Conservation (phyloP, 257 asterid genomes). For the Marsdenia floribunda region DNA sequence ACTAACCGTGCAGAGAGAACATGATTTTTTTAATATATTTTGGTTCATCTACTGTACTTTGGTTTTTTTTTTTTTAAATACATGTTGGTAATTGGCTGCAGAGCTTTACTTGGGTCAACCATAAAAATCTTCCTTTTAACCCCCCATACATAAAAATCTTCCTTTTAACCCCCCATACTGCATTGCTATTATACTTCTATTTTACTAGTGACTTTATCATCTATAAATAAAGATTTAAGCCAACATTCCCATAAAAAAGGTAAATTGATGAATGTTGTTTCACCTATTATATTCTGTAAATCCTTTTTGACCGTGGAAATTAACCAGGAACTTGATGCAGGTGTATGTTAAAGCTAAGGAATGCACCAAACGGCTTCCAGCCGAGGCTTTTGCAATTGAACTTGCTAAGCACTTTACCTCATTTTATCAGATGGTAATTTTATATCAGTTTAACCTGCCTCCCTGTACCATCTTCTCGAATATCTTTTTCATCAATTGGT, state of each 20-base stretch:
- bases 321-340: constrained; percentile 35
- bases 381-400: constrained; percentile 76
- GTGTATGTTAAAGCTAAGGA: constrained; percentile 96
- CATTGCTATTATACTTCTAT: neutral
- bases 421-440: constrained; percentile 62
- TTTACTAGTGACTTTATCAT: neutral
- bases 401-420: constrained; percentile 88
- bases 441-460: neutral
- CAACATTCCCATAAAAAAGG: neutral
- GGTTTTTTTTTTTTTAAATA: neutral
- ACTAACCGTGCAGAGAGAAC: neutral
- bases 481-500: neutral
- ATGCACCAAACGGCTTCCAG: constrained; percentile 53
- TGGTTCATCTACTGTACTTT: neutral
- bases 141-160: neutral
- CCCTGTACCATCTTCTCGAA: neutral
- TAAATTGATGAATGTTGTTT: neutral
- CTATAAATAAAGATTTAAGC: neutral
- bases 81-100: neutral
- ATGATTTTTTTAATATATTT: neutral
- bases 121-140: neutral
- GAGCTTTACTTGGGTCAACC: neutral
- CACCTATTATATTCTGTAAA: neutral
- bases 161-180: neutral
- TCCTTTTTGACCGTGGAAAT: neutral